Base-by-base conservation (phyloP, 805 yeast genomes). In the Nakazawaea holstii region DNA sequence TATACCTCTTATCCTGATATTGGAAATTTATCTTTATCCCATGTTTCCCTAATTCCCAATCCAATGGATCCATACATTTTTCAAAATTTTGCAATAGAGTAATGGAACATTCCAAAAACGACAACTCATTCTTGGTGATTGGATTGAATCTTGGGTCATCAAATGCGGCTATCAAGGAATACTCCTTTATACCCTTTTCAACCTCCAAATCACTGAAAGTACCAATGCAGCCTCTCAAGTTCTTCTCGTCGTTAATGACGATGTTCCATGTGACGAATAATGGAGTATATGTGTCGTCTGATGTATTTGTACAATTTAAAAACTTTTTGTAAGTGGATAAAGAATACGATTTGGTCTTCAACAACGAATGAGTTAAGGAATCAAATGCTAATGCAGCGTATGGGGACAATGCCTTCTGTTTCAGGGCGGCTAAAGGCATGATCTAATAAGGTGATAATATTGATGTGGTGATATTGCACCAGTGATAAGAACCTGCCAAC, bases 171-270 rank as follows among this genome's bases (percentile, higher is more conserved):
- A 73, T 65, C 14, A 84, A 45, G 0, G 96, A 73, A 59, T 82
- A 92, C 35, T 72, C 70, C 20, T 67, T 61, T 3, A 90, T 73
- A 0, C 94, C 96, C 1, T 58, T 43, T 14, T 74, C 80, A 2
- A 87, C 55, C 0, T 74, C 70, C 48, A 75, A 61, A 13, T 76
- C 66, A 15, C 72, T 68, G 61, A 94, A 94, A 0, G 96, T 91
- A 1, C 99, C 99, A 46, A 92, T 94, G 59, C 99, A 92, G 0
- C 99, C 99, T 38, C 98, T 70, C 41, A 92, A 68, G 11, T 68
- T 65, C 26, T 64, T 59, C 1, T 63, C 58, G 8, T 50, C 59
- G 26, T 49, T 44, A 10, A 14, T 61, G 44, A 56, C 55, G 48
- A 75, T 73, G 55, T 80, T 82, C 96, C 97, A 94, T 0, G 98